These are phyloP conservation scores for Boletus rubroflammeus DNA, from an alignment of 768 basidiomycete genomes.

Conservation along the genomic window DNA sequence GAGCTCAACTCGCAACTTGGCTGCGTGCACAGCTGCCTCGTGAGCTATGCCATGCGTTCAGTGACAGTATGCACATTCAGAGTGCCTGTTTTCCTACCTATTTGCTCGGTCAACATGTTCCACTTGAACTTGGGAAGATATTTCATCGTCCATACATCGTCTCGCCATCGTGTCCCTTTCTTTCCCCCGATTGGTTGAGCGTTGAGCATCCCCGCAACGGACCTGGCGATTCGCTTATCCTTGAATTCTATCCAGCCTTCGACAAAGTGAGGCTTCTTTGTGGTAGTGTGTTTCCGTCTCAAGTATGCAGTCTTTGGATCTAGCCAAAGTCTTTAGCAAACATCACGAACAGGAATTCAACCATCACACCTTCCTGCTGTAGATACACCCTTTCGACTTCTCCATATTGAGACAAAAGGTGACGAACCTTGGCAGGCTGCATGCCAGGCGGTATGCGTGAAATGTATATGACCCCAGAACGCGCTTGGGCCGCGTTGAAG, in stretches of 20 bases:
- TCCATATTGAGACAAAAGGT: conserved; percentile 87
- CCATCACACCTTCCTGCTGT: conserved; percentile 76
- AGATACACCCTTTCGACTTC: conserved; percentile 91
- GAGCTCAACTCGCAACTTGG: conserved; percentile 88
- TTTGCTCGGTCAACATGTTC: conserved; percentile 98
- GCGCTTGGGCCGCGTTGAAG: conserved; percentile 69
- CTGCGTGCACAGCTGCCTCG: conserved; percentile 83
- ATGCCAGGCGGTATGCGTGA: conserved; percentile 97
- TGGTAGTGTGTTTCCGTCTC: conserved; percentile 74
- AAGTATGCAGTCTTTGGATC: conserved; percentile 87
- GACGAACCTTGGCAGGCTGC: conserved; percentile 93
- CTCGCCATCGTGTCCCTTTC: conserved; percentile 86
- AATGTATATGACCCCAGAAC: conserved; percentile 88
- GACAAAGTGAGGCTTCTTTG: conserved; percentile 82
- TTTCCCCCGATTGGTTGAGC: conserved; percentile 94
- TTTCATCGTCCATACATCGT: conserved; percentile 99
- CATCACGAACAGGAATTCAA: neutral
- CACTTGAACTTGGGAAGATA: conserved; percentile 98
- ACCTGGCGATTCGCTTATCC: conserved; percentile 87
- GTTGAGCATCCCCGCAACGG: conserved; percentile 92
- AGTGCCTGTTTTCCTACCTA: conserved; percentile 62
- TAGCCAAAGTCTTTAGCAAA: conserved; percentile 27
- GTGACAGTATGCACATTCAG: conserved; percentile 1
- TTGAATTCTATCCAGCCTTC: conserved; percentile 99
- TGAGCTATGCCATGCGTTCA: conserved; percentile 56